Percentiles rank a stretch among this genome's conserved stretches.
phyloP scores from a whole-genome alignment of 306 rosid genomes.

The Luffa acutangula region DNA sequence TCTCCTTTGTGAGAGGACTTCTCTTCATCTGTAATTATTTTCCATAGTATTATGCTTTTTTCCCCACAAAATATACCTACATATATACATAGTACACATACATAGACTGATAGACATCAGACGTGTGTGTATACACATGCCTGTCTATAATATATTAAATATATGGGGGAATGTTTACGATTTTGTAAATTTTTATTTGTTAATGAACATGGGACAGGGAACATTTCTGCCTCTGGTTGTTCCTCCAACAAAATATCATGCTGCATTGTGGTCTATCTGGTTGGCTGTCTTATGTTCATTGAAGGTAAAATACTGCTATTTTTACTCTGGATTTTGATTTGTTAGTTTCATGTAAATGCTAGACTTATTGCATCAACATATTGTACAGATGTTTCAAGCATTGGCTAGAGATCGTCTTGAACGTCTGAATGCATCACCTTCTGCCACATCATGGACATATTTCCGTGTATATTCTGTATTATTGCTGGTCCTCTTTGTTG shows the following conservation, averaged over 20 bases:
- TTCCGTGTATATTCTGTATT: conserved; percentile 87
- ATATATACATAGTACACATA: neutral
- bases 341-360: neutral
- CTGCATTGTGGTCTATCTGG: conserved; percentile 88
- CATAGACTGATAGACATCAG: no score
- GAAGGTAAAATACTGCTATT: conserved; percentile 45
- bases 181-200: neutral
- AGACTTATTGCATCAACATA: conserved; percentile 14
- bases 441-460: conserved; percentile 84
- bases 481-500: conserved; percentile 63
- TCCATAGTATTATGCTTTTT: neutral
- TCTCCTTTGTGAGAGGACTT: neutral
- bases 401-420: conserved; percentile 94
- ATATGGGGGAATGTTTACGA: neutral
- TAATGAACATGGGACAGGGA: conserved; percentile 40
- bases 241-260: conserved; percentile 77
- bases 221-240: conserved; percentile 78
- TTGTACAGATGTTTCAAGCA: conserved; percentile 93
- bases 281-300: conserved; percentile 75
- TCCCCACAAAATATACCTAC: neutral
- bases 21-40: neutral
- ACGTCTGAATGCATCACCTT: conserved; percentile 90
- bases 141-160: neutral
- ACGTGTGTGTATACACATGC: neutral
- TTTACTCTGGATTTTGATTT: neutral